Conservation (phyloP, 2,329 filamentous ascomycete species). For the Ophiostoma australiae region DNA sequence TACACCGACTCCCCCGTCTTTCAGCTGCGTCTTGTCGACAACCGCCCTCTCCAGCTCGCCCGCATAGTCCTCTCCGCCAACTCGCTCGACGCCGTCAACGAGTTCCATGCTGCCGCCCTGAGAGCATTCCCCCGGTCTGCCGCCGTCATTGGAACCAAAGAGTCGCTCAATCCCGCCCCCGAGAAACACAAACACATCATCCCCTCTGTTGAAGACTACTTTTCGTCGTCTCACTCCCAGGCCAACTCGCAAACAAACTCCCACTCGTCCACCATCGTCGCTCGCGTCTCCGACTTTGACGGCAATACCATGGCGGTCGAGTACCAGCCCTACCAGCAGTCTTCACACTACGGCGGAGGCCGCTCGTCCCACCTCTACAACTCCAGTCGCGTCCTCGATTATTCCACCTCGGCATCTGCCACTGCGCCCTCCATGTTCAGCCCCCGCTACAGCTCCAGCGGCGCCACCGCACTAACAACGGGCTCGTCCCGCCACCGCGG, state of each 20-base stretch:
- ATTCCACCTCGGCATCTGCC: conserved; percentile 5
- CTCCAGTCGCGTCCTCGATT: conserved; percentile 33
- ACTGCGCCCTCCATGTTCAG: conserved; percentile 16
- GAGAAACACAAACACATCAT: not conserved
- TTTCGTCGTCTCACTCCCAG: not conserved
- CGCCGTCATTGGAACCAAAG: conserved; percentile 31
- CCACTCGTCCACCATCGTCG: conserved; percentile 35
- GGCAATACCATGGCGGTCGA: conserved; percentile 80
- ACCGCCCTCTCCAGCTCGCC: conserved; percentile 40
- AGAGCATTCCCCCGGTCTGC: conserved; percentile 54
- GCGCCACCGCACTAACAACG: not conserved
- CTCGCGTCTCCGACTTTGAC: conserved; percentile 69
- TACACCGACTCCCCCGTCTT: conserved; percentile 39
- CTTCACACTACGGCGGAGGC: conserved; percentile 7
- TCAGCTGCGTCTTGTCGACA: conserved; percentile 43
- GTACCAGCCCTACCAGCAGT: conserved; percentile 40
- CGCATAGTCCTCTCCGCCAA: conserved; percentile 64
- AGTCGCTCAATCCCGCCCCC: conserved; percentile 10
- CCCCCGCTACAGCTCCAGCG: conserved; percentile 11
- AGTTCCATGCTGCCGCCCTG: conserved; percentile 66
- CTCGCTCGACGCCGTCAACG: conserved; percentile 59
- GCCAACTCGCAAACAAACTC: conserved; percentile 20
- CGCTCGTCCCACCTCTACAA: conserved; percentile 31
- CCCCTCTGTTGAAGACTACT: conserved; percentile 10
- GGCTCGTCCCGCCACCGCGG: not conserved